Conservation (phyloP, 2,329 filamentous ascomycete genomes). For the Gremmenia infestans region DNA sequence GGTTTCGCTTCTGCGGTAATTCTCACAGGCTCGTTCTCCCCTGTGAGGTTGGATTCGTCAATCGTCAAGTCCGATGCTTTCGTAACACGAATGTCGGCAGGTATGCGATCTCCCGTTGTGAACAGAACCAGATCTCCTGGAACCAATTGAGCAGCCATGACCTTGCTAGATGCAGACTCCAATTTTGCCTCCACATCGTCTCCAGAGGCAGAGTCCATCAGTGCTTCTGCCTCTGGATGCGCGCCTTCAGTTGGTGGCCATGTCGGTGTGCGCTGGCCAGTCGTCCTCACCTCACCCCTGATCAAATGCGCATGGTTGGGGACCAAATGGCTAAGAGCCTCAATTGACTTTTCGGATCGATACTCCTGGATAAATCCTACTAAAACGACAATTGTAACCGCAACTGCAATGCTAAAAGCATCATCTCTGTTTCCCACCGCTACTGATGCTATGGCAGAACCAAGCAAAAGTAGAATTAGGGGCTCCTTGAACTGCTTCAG, state of each 20-base stretch:
- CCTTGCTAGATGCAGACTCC: conserved; percentile 69
- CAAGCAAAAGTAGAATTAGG: conserved; percentile 84
- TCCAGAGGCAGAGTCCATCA: conserved; percentile 28
- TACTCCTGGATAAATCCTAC: conserved; percentile 98
- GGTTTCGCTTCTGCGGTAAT: conserved; percentile 63
- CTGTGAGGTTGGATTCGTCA: conserved; percentile 93
- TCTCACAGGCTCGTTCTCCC: conserved; percentile 88
- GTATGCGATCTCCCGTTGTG: conserved; percentile 92
- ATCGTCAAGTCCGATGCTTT: conserved; percentile 86
- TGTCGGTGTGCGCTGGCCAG: conserved; percentile 29
- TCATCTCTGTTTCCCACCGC: conserved; percentile 92
- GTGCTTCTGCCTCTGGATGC: conserved; percentile 20
- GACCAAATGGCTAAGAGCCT: conserved; percentile 88
- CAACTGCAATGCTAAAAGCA: conserved; percentile 89
- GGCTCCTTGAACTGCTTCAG: conserved; percentile 96
- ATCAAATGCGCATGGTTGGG: conserved; percentile 96
- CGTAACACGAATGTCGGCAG: conserved; percentile 91
- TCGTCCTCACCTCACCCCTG: conserved; percentile 39
- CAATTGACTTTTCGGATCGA: conserved; percentile 92
- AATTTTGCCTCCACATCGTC: conserved; percentile 54
- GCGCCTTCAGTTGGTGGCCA: conserved; percentile 43
- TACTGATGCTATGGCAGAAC: conserved; percentile 81
- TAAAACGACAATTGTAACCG: conserved; percentile 92
- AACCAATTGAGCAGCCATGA: conserved; percentile 82
- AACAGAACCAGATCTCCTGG: conserved; percentile 91